Percentiles rank a stretch among this genome's conserved stretches.
Conservation (phyloP, 495 filamentous ascomycete species). For the Neurospora africana region DNA sequence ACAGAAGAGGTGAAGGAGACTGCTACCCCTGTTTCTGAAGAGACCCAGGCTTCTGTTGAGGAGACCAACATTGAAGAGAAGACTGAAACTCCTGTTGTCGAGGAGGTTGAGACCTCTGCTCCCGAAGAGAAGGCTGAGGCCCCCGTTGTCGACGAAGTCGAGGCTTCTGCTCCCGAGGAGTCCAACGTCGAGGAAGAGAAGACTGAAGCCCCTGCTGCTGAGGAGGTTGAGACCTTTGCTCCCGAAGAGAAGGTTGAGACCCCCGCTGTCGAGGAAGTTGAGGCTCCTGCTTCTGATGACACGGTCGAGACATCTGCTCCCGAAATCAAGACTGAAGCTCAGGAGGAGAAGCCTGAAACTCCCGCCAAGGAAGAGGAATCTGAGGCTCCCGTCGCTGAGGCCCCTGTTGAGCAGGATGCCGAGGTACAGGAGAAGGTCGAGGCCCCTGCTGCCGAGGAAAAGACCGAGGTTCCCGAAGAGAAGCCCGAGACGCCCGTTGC, state of each 20-base stretch:
- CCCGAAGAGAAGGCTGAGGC: not conserved
- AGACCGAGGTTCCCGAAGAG: not conserved
- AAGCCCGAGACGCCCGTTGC: not conserved
- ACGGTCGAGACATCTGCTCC: not conserved
- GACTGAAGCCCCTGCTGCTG: not conserved
- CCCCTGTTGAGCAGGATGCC: conserved; percentile 1
- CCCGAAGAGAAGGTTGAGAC: not conserved
- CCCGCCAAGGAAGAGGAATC: not conserved
- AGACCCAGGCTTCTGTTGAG: not conserved
- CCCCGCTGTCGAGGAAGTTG: not conserved
- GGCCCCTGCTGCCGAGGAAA: not conserved
- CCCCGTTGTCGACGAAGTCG: not conserved
- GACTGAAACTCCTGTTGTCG: not conserved
- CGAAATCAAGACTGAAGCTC: conserved; percentile 1
- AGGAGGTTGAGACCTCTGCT: not conserved
- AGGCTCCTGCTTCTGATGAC: not conserved
- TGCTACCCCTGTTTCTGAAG: not conserved
- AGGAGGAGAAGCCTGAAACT: not conserved
- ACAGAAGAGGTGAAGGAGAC: not conserved
- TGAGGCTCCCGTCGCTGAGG: not conserved
- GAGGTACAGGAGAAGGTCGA: not conserved
- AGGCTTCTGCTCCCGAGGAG: not conserved
- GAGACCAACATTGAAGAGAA: not conserved
- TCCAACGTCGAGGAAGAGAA: not conserved
- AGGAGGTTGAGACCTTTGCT: not conserved